A percentile compares a stretch with the other conserved stretches of the same genome.
These are phyloP conservation scores for Phialemonium atrogriseum DNA, from an alignment of 2,329 filamentous ascomycete genomes.

Conservation along the genomic window DNA sequence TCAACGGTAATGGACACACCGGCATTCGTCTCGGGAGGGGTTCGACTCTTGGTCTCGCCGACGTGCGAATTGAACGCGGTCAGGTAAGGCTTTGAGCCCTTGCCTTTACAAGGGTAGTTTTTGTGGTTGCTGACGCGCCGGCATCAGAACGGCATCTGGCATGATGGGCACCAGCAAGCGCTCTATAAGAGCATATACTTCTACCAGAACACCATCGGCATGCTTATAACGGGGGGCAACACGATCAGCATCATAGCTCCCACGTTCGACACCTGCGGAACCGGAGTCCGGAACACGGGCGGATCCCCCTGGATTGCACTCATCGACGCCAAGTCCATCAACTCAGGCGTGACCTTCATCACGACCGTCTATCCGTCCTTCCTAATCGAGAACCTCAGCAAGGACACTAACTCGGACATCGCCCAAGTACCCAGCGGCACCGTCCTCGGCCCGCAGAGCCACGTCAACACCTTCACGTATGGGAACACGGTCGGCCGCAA, in stretches of 20 bases:
- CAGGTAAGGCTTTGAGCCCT: conserved; percentile 17
- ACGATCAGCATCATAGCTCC: conserved; percentile 31
- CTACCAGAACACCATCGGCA: conserved; percentile 30
- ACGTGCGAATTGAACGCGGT: conserved; percentile 31
- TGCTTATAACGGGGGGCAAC: conserved; percentile 26
- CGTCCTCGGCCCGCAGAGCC: conserved; percentile 18
- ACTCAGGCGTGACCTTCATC: conserved; percentile 30
- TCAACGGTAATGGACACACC: conserved; percentile 28
- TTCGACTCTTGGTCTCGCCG: conserved; percentile 30
- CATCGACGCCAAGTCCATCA: conserved; percentile 29
- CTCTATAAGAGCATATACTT: conserved; percentile 35
- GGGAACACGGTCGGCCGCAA: conserved; percentile 31
- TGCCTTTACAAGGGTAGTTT: background rate
- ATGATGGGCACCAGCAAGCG: conserved; percentile 34
- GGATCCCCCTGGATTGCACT: conserved; percentile 31
- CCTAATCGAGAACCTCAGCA: conserved; percentile 33
- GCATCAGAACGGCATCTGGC: conserved; percentile 30
- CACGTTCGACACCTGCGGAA: conserved; percentile 30
- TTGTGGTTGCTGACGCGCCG: background rate
- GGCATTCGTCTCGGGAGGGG: conserved; percentile 31
- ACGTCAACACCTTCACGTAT: conserved; percentile 32
- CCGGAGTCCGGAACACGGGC: conserved; percentile 25
- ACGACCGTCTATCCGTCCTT: conserved; percentile 30
- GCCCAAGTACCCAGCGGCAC: conserved; percentile 22
- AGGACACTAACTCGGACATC: conserved; percentile 28